Percentiles rank a stretch among this genome's conserved stretches.
Conservation (phyloP, 805 yeast genomes). For the Candida hispaniensis region DNA sequence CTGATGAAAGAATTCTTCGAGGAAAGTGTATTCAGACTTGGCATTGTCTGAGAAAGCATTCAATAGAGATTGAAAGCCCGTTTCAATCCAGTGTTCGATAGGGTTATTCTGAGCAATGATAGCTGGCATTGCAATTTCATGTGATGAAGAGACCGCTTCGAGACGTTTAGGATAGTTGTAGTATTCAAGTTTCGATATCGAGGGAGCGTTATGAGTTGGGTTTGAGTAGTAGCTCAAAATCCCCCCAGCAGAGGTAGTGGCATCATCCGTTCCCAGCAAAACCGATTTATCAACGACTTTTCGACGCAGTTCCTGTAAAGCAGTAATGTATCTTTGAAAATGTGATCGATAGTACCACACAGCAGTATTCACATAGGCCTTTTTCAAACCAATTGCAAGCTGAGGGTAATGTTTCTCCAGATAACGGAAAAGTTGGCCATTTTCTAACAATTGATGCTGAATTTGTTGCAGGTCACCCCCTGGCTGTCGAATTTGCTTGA, state of each 20-base stretch:
- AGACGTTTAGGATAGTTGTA: slow-evolving; percentile 48
- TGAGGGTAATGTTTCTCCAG: slow-evolving; percentile 44
- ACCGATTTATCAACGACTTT: slow-evolving; percentile 44
- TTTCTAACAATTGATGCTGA: slow-evolving; percentile 53
- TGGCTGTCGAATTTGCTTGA: slow-evolving; percentile 56
- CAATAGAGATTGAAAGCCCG: slow-evolving; percentile 60
- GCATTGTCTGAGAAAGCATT: slow-evolving; percentile 67
- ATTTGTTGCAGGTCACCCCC: slow-evolving; percentile 61
- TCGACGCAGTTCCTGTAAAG: slow-evolving; percentile 54
- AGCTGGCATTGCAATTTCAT: slow-evolving; percentile 50
- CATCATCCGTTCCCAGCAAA: slow-evolving; percentile 41
- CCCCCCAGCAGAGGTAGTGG: slow-evolving; percentile 20
- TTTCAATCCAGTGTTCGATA: slow-evolving; percentile 57
- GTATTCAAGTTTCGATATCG: slow-evolving; percentile 48
- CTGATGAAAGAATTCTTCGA: slow-evolving; percentile 57
- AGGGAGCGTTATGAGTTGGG: slow-evolving; percentile 5
- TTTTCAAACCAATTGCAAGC: slow-evolving; percentile 59
- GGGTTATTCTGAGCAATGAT: slow-evolving; percentile 76
- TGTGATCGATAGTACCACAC: slow-evolving; percentile 81
- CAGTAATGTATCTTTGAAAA: slow-evolving; percentile 64
- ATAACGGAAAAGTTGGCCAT: slow-evolving; percentile 52
- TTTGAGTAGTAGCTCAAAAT: too few species aligned
- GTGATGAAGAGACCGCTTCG: slow-evolving; percentile 38
- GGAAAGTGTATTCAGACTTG: slow-evolving; percentile 62
- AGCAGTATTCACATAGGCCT: slow-evolving; percentile 83